phyloP scores from a whole-genome alignment of 768 basidiomycete genomes.

The Amanita rimosa region DNA sequence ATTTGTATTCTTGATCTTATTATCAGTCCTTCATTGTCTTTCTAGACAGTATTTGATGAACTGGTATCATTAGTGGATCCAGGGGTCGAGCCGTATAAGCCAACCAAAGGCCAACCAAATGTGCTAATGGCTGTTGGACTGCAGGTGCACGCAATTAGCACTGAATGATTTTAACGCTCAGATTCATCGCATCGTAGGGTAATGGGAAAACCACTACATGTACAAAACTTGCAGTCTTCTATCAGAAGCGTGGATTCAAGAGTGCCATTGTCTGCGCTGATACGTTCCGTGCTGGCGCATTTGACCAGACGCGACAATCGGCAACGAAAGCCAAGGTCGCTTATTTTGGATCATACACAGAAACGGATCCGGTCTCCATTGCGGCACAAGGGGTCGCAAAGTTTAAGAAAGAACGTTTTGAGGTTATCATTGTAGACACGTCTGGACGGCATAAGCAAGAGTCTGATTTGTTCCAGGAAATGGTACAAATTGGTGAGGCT shows the following conservation, averaged over 20 bases:
- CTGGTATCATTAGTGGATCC: slow-evolving; percentile 93
- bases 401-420: slow-evolving; percentile 97
- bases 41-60: slow-evolving; percentile 91
- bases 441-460: slow-evolving; percentile 97
- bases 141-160: slow-evolving; percentile 43
- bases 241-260: slow-evolving; percentile 94
- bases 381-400: slow-evolving; percentile 92
- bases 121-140: slow-evolving; percentile 97
- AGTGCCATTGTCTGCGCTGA: slow-evolving; percentile 97
- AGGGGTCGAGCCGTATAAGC: slow-evolving; percentile 91
- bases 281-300: slow-evolving; percentile 98
- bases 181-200: slow-evolving; percentile 39
- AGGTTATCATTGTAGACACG: slow-evolving; percentile 98
- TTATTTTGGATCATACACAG: slow-evolving; percentile 98
- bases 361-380: slow-evolving; percentile 94
- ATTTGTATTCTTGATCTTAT: background rate
- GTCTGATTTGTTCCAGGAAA: slow-evolving; percentile 92
- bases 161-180: background rate
- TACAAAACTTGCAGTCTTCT: slow-evolving; percentile 96
- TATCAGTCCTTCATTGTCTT: background rate
- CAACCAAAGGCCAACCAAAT: slow-evolving; percentile 88
- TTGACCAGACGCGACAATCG: slow-evolving; percentile 98
- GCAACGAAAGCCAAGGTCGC: slow-evolving; percentile 98
- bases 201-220: slow-evolving; percentile 99
- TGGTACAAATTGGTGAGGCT: slow-evolving; percentile 92